phyloP scores from a whole-genome alignment of 2,329 filamentous ascomycete genomes.

The Fusarium caatingaense region DNA sequence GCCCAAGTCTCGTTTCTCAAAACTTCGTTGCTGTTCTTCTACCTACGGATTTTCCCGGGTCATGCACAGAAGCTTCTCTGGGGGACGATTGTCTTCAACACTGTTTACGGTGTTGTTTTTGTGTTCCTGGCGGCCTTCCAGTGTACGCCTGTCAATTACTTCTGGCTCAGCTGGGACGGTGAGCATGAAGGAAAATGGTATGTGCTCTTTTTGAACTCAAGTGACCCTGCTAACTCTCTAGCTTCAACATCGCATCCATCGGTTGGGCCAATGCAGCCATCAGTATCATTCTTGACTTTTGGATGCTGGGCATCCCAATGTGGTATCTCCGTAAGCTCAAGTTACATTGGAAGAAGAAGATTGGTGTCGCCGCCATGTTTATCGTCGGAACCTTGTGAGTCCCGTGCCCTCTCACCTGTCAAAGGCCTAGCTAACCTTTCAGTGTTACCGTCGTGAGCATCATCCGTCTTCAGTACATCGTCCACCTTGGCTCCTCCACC shows the following conservation, averaged over 20 bases:
- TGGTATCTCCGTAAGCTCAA: constrained; percentile 51
- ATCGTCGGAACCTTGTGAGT: constrained; percentile 56
- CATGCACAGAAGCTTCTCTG: constrained; percentile 47
- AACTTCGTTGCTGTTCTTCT: constrained; percentile 56
- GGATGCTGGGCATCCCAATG: constrained; percentile 57
- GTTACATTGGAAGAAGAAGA: constrained; percentile 56
- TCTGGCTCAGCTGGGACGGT: constrained; percentile 57
- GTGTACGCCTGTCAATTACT: constrained; percentile 54
- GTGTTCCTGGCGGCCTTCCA: constrained; percentile 52
- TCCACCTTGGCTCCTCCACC: constrained; percentile 43
- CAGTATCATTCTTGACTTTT: constrained; percentile 56
- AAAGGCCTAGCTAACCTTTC: not conserved
- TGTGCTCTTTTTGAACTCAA: not conserved
- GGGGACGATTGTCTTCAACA: constrained; percentile 49
- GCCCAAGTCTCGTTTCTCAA: constrained; percentile 53
- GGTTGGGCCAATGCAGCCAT: constrained; percentile 57
- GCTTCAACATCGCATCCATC: constrained; percentile 36
- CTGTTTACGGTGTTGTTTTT: constrained; percentile 48
- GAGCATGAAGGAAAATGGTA: constrained; percentile 54
- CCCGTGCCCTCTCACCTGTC: accelerated
- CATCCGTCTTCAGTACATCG: constrained; percentile 45
- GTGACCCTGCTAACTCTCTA: not conserved
- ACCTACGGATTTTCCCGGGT: constrained; percentile 55
- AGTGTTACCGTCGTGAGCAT: constrained; percentile 49
- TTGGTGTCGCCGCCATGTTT: constrained; percentile 58